These are phyloP conservation scores for Metahyphopichia silvanorum DNA, from an alignment of 805 yeast species.

Conservation along the genomic window DNA sequence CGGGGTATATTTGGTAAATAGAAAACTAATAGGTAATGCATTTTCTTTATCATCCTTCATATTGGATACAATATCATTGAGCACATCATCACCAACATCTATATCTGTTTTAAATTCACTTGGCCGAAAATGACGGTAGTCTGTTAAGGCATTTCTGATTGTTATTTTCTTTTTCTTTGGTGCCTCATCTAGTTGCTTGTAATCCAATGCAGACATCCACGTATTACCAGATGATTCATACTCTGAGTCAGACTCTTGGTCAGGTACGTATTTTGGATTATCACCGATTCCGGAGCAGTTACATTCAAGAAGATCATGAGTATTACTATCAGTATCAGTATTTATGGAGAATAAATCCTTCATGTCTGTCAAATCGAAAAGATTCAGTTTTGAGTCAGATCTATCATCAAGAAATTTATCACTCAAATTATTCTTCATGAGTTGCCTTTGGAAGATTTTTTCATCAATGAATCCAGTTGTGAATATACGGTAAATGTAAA, in stretches of 20 bases:
- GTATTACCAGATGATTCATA: conserved; percentile 4
- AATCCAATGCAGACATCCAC: conserved; percentile 60
- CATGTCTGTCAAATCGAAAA: conserved; percentile 67
- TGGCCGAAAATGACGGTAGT: conserved; percentile 65
- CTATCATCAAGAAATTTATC: conserved; percentile 56
- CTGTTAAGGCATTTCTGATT: conserved; percentile 57
- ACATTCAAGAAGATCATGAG: conserved; percentile 76
- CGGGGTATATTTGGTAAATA: conserved; percentile 36
- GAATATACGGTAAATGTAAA: conserved; percentile 75
- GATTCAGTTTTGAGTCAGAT: conserved; percentile 49
- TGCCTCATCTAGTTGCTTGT: conserved; percentile 29
- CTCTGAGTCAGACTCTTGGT: conserved; percentile 15
- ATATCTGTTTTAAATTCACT: not conserved
- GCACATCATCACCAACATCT: conserved; percentile 26
- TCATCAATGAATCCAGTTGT: conserved; percentile 93
- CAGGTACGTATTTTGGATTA: conserved; percentile 16
- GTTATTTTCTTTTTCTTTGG: conserved; percentile 32
- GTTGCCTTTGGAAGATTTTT: conserved; percentile 87
- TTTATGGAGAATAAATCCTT: conserved; percentile 69
- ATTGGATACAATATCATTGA: conserved; percentile 22
- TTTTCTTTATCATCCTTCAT: conserved; percentile 14
- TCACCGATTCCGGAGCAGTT: conserved; percentile 56
- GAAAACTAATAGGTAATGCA: conserved; percentile 27
- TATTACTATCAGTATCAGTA: conserved; percentile 52
- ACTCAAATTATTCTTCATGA: conserved; percentile 78